Conservation (phyloP, 1,139 yeast genomes). For the Yamadazyma jaroonii region DNA sequence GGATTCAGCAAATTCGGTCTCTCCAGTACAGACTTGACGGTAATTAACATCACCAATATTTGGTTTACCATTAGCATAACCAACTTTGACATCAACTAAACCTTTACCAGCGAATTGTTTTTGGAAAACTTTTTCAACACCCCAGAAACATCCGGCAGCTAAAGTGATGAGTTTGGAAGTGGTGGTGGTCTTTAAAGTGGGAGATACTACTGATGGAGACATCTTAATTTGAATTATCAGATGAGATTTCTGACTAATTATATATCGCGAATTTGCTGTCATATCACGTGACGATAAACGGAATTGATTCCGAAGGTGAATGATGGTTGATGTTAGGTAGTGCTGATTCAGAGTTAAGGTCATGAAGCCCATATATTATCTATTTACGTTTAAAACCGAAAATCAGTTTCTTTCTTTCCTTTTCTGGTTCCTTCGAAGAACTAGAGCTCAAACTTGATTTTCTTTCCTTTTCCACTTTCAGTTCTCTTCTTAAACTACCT, state of each 20-base stretch:
- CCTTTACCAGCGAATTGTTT: conserved; percentile 65
- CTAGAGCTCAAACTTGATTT: conserved; percentile 16
- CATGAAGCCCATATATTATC: neutral
- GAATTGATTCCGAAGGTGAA: neutral
- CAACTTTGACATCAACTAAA: conserved; percentile 75
- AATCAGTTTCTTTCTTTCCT: conserved; percentile 29
- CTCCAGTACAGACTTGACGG: conserved; percentile 70
- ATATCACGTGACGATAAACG: conserved; percentile 3
- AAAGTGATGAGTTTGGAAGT: conserved; percentile 54
- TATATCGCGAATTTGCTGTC: neutral
- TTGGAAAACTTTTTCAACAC: conserved; percentile 80
- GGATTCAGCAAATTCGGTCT: conserved; percentile 74
- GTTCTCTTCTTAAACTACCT: conserved; percentile 37
- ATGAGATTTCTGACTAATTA: neutral
- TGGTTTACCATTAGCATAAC: conserved; percentile 78
- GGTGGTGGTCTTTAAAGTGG: conserved; percentile 33
- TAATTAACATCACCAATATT: conserved; percentile 58
- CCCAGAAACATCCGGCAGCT: conserved; percentile 95
- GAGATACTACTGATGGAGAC: conserved; percentile 25
- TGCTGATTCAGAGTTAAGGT: no score
- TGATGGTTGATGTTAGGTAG: neutral
- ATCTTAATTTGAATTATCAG: conserved; percentile 1
- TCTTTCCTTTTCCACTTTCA: conserved; percentile 19
- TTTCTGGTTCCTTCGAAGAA: conserved; percentile 13
- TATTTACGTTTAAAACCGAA: conserved; percentile 40